Evolutionary conservation across 305 asterid genomes (phyloP), one percentile per base, ranked within the genome.

Genomic region (Rubia peregrina): DNA sequence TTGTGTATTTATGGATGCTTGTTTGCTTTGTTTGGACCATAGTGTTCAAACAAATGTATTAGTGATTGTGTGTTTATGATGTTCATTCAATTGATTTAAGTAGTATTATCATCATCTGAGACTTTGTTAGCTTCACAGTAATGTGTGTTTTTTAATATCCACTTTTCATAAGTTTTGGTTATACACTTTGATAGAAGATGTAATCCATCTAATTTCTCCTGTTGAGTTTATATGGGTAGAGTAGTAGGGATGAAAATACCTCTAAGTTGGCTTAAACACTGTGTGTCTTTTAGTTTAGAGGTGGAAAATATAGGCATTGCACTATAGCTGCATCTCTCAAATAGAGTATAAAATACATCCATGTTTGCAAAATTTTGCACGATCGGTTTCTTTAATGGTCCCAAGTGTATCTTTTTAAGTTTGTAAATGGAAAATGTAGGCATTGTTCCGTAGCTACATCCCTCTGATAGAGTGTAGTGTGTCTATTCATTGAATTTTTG

Each of bases 161-260:
- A 49, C 5, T 16, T 49, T 16, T 49, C 51, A 44, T 11, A 3
- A 44, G 56, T 49, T 49, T 49, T 49, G 56, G 19, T 14, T 49
- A 51, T 51, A 17, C 21, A 51, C 5, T 16, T 17, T 51, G 57
- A 17, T 6, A 51, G 57, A 51, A 22, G 21, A 51, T 51, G 21
- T 51, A 51, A 21, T 51, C 21, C 5, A 51, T 51, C 57, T 10
- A 51, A 19, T 49, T 68, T 68, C 5, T 68, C 11, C 19, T 24
- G 40, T 67, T 16, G 16, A 68, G 17, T 30, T 42, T n/a, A 51
- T 68, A 6, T 9, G 30, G 16, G 26, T 40, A 49, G 61, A 48
- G 55, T 48, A 67, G 26, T 44, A 67, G 38, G 24, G 71, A 67
- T 67, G 26, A 46, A 67, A 67, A 10, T 48, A 16, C 5, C 26